Evolutionary conservation across 78 protist genomes (phyloP).

Genomic region (Dictyostelium firmibasis): DNA sequence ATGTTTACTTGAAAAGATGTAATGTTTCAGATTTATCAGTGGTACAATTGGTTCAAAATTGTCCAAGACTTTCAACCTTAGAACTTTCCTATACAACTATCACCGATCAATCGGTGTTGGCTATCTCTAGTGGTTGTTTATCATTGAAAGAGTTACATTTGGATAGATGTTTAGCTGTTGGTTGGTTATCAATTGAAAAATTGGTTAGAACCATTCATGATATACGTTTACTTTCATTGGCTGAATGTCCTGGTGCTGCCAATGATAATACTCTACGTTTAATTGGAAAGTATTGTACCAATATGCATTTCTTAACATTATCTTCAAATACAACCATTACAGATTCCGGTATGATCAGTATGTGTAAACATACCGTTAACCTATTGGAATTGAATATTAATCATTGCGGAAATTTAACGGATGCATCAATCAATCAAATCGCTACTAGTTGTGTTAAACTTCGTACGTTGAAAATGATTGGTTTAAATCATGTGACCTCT

Average conservation of each 20-base stretch:
- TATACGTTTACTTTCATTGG: constrained; percentile 6
- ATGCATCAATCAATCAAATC: constrained; percentile 25
- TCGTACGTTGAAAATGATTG: constrained; percentile 26
- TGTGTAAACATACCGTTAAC: background rate
- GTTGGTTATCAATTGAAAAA: constrained; percentile 29
- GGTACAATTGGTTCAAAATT: constrained; percentile 7
- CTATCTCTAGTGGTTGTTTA: constrained; percentile 17
- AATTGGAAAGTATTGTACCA: constrained; percentile 53
- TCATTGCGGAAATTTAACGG: constrained; percentile 17
- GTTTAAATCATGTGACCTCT: constrained; percentile 37
- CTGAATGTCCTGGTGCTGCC: constrained; percentile 39
- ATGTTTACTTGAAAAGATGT: constrained; percentile 53
- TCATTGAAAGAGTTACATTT: constrained; percentile 3
- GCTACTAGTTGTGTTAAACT: constrained; percentile 9
- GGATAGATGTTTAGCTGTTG: constrained; percentile 24
- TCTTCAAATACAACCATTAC: constrained; percentile 25
- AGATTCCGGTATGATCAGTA: constrained; percentile 10
- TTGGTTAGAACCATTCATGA: constrained; percentile 31
- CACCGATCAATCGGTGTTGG: constrained; percentile 13
- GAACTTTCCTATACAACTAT: constrained; percentile 15
- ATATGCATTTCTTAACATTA: constrained; percentile 9
- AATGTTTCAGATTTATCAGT: constrained; percentile 41
- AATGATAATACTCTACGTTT: constrained; percentile 45
- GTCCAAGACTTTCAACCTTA: constrained; percentile 9
- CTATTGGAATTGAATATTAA: constrained; percentile 26